Conservation (phyloP, 2,329 filamentous ascomycete species). For the Xylariaceae sp. region DNA sequence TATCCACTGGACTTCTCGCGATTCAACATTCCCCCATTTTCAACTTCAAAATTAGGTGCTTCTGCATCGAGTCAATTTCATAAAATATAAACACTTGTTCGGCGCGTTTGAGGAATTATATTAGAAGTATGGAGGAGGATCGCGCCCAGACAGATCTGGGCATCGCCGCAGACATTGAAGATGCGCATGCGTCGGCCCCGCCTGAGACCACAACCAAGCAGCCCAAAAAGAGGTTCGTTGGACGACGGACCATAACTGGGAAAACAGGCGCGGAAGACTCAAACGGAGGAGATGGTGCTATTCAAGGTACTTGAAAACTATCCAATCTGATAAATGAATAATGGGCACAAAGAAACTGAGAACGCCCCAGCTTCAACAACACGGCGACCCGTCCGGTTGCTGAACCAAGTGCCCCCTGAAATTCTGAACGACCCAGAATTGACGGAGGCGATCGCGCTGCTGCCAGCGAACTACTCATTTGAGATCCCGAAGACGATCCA, state of each 20-base stretch:
- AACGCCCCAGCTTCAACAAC: constrained; percentile 58
- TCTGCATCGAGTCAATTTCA: not conserved
- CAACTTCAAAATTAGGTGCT: not conserved
- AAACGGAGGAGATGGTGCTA: constrained; percentile 57
- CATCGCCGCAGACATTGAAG: constrained; percentile 61
- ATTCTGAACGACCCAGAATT: constrained; percentile 82
- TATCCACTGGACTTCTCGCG: constrained; percentile 1
- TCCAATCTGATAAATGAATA: not conserved
- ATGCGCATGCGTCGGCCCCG: constrained; percentile 35
- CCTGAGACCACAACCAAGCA: constrained; percentile 46
- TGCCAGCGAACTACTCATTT: constrained; percentile 96
- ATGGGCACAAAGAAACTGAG: constrained; percentile 4
- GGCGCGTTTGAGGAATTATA: not conserved
- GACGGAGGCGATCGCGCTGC: constrained; percentile 77
- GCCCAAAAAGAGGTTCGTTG: constrained; percentile 90
- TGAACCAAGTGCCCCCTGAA: constrained; percentile 85
- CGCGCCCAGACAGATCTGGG: constrained; percentile 65
- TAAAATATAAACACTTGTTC: not conserved
- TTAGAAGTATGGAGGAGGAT: constrained; percentile 65
- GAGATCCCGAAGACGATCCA: constrained; percentile 98
- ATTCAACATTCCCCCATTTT: not conserved
- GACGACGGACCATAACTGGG: constrained; percentile 59
- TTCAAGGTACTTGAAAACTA: constrained; percentile 52
- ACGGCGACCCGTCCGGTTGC: constrained; percentile 66
- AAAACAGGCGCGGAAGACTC: constrained; percentile 33